phyloP scores from a whole-genome alignment of 345 rosid species.

The Kandelia obovata region DNA sequence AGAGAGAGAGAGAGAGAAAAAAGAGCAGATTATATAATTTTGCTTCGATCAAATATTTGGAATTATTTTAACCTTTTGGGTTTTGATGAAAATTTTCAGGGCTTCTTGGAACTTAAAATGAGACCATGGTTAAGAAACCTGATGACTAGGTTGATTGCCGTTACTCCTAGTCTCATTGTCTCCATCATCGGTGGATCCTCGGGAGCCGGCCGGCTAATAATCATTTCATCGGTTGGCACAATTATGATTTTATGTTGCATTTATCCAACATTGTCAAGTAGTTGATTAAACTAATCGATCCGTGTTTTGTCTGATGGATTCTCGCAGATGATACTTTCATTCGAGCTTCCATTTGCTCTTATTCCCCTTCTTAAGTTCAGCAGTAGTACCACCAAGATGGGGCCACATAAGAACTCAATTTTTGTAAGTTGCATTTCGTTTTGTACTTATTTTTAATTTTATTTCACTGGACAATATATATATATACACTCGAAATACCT shows the following conservation, averaged over 20 bases:
- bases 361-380: slow-evolving; percentile 75
- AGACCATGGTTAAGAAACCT: slow-evolving; percentile 53
- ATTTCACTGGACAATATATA: background rate
- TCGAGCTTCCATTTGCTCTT: slow-evolving; percentile 69
- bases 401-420: slow-evolving; percentile 62
- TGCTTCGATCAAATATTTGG: background rate
- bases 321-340: slow-evolving; percentile 65
- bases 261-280: background rate
- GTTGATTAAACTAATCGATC: background rate
- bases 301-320: background rate
- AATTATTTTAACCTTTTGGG: background rate
- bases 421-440: slow-evolving; percentile 27
- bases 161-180: slow-evolving; percentile 57
- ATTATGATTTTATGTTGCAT: background rate
- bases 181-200: slow-evolving; percentile 54
- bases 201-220: slow-evolving; percentile 55
- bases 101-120: slow-evolving; percentile 64
- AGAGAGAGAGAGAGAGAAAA: too few species aligned
- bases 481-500: too few species aligned
- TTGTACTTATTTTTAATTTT: background rate
- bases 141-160: slow-evolving; percentile 58
- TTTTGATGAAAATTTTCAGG: slow-evolving; percentile 25
- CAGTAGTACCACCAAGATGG: slow-evolving; percentile 61
- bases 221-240: slow-evolving; percentile 55
- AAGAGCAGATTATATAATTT: too few species aligned